A percentile compares a stretch with the other conserved stretches of the same genome.
These are phyloP conservation scores for Fusarium foetens DNA, from an alignment of 2,329 filamentous ascomycete genomes.

Conservation along the genomic window DNA sequence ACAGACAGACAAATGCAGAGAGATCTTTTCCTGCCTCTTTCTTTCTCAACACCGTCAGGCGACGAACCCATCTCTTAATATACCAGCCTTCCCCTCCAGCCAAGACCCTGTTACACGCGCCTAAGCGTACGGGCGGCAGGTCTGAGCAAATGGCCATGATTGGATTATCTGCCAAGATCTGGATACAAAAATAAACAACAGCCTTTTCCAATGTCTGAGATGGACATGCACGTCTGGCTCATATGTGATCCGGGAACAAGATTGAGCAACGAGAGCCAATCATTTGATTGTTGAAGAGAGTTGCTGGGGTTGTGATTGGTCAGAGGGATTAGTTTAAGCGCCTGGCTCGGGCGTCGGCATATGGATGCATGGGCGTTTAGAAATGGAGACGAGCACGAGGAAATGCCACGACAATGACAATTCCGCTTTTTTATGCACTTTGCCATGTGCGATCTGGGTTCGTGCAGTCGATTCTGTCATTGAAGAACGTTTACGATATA, in stretches of 20 bases:
- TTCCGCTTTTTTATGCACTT: slow-evolving; percentile 6
- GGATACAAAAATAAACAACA: slow-evolving; percentile 33
- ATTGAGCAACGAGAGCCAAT: slow-evolving; percentile 30
- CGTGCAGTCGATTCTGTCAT: not conserved
- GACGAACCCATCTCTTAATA: slow-evolving; percentile 42
- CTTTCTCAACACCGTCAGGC: slow-evolving; percentile 14
- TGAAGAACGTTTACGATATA: not conserved
- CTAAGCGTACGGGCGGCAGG: slow-evolving; percentile 24
- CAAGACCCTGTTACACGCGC: slow-evolving; percentile 20
- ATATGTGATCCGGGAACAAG: slow-evolving; percentile 28
- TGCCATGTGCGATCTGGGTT: slow-evolving; percentile 22
- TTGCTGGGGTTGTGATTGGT: slow-evolving; percentile 30
- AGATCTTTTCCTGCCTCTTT: slow-evolving; percentile 34
- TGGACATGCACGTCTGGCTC: slow-evolving; percentile 21
- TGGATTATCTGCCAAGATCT: slow-evolving; percentile 23
- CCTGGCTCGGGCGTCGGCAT: slow-evolving; percentile 34
- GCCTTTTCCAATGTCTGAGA: slow-evolving; percentile 10
- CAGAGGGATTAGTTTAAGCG: slow-evolving; percentile 28
- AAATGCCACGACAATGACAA: slow-evolving; percentile 13
- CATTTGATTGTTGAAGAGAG: slow-evolving; percentile 7
- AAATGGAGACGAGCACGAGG: slow-evolving; percentile 5
- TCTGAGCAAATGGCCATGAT: slow-evolving; percentile 17
- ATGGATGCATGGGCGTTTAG: slow-evolving; percentile 31
- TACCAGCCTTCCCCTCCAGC: slow-evolving; percentile 33
- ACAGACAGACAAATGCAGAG: slow-evolving; percentile 32